phyloP scores from a whole-genome alignment of 1,139 yeast species.

The Zygotorulaspora mrakii region DNA sequence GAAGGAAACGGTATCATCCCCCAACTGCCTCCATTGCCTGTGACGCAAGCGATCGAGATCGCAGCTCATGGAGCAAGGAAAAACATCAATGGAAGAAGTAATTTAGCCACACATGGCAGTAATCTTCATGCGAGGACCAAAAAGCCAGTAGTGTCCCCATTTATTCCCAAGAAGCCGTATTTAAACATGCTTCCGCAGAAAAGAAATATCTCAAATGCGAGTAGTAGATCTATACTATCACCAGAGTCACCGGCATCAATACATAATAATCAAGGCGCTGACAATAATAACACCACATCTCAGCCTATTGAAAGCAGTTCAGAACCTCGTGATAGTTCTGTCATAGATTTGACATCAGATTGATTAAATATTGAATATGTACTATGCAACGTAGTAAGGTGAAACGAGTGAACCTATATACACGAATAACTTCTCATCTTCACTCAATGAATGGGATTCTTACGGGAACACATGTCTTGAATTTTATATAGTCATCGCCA shows the following conservation, averaged over 20 bases:
- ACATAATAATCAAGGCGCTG: background rate
- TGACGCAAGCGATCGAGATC: too few relatives aligned
- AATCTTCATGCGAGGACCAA: constrained; percentile 2
- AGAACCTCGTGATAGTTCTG: constrained; percentile 15
- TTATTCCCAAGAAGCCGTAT: constrained; percentile 26
- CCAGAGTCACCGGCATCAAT: background rate
- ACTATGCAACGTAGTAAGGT: background rate
- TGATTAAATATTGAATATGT: constrained; percentile 7
- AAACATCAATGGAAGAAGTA: constrained; percentile 7
- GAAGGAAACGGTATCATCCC: constrained; percentile 1
- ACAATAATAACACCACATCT: background rate
- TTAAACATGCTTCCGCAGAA: constrained; percentile 21
- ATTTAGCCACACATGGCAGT: background rate
- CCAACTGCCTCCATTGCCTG: constrained; percentile 4
- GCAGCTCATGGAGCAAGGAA: background rate
- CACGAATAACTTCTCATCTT: background rate
- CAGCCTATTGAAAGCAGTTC: constrained; percentile 3
- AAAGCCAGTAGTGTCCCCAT: constrained; percentile 21
- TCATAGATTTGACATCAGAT: constrained; percentile 34
- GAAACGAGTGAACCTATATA: background rate
- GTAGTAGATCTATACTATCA: constrained; percentile 3
- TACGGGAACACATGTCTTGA: constrained; percentile 48
- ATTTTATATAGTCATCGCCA: constrained; percentile 57
- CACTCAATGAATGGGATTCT: constrained; percentile 60
- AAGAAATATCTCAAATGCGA: constrained; percentile 14